Evolutionary conservation across 2,329 filamentous ascomycete genomes (phyloP), one percentile per base, ranked within the genome.

Genomic region (Rhynchosporium secalis): DNA sequence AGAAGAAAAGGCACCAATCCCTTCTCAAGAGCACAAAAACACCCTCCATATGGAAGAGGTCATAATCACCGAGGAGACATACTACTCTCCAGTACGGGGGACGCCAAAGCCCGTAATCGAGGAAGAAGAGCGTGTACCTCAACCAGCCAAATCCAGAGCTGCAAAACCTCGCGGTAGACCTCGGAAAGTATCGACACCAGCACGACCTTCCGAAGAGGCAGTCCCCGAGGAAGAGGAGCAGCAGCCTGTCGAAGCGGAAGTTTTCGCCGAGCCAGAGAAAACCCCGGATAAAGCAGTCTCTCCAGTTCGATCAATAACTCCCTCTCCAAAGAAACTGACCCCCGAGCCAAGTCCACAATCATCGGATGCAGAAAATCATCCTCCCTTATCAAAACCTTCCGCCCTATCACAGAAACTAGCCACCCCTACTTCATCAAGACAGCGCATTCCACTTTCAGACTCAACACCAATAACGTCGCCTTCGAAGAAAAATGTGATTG

Each of bases 321-420:
- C 78, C 1, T 78, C 79, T 4, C 80, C 82, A 10, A 80, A 79
- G 60, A 84, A 86, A 65, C 74, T 84, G 12, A 83, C 85, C 0
- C 87, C 86, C 0, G 90, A 88, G 0, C 83, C 83, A 20, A 90
- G 89, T 1, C 87, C 87, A 0, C 89, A 91, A 69, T 88, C 89
- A 1, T 93, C 90, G 0, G 88, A 95, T 72, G 89, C 88, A 0
- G 91, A 95, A 74, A 94, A 94, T 68, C 86, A 84, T 54, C 89
- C 89, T 0, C 90, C 90, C 0, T 90, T 88, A 1, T 86, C 86
- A 4, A 84, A 80, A 58, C 83, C 83, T 1, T 78, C 81, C 2
- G 79, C 64, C 41, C 62, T 60, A 29, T 63, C 65, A 9, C 68
- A 63, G 43, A 69, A 67, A 40, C 60, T 58, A 1, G 45, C 56